Evolutionary conservation across 768 basidiomycete species (phyloP), one percentile per base, ranked within the genome.

Genomic region (Coprinellus micaceus): DNA sequence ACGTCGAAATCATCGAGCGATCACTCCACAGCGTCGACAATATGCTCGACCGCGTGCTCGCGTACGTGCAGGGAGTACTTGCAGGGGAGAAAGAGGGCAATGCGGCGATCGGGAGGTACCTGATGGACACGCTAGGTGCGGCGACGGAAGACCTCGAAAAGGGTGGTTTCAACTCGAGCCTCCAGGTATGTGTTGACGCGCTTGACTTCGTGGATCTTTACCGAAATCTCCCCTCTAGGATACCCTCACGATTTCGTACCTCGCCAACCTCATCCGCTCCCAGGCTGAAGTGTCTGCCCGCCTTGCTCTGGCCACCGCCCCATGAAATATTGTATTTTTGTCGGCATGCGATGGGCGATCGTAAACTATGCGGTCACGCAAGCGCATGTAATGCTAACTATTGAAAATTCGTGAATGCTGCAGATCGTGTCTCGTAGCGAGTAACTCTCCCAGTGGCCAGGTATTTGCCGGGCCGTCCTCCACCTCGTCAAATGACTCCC

Each of bases 351-450:
- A 41, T 43, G 7, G 19, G 5, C 6, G 6, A 60, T 47, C 56
- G 57, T 37, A 58, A 50, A 53, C 52, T 49, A 56, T 54, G n/a
- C n/a, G n/a, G n/a, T n/a, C n/a, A n/a, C n/a, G n/a, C 29, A 39
- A 30, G 53, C 59, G 61, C 44, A 41, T 54, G 60, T 55, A 25
- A 22, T 56, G 54, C 44, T 56, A 89, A 72, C 88, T 90, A 72
- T 99, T 99, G 79, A 99, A 99, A 61, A 98, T 93, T 58, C 95
- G 81, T 43, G 93, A 95, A 73, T 98, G 96, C 70, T 94, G 91
- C 64, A 94, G 73, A 73, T 98, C 96, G 70, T 99, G 97, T 57
- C 97, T 78, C 39, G 84, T 82, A 33, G 89, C 85, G 26, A 98
- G 77, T 39, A 98, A 88, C 72, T 99, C 97, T 17, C 94, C 95